Evolutionary conservation across 306 rosid species (phyloP).

Genomic region (Vigna radiata): DNA sequence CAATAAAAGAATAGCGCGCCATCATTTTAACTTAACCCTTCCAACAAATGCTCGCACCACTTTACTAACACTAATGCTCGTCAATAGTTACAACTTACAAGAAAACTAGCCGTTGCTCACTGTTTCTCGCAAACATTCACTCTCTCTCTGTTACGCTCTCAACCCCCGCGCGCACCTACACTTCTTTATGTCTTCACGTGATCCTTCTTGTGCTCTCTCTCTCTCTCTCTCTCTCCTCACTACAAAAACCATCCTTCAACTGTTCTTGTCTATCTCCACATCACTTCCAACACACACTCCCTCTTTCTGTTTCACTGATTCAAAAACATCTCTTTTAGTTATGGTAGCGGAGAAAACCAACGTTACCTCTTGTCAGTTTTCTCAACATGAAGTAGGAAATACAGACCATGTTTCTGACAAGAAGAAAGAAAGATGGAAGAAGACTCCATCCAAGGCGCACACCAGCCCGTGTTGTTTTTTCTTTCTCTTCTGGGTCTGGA

Average conservation of each 20-base stretch:
- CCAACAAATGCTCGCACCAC: background rate
- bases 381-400: constrained; percentile 8
- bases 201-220: constrained; percentile 16
- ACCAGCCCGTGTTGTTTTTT: background rate
- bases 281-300: background rate
- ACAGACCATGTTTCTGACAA: constrained; percentile 33
- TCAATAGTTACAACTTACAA: background rate
- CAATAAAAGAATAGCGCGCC: constrained; percentile 52
- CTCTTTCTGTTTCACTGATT: background rate
- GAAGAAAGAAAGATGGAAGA: constrained; percentile 60
- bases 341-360: background rate
- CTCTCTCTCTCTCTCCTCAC: constrained; percentile 30
- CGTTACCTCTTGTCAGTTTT: no score
- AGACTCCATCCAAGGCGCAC: background rate
- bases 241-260: constrained; percentile 49
- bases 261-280: background rate
- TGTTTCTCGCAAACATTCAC: background rate
- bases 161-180: constrained; percentile 41
- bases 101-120: constrained; percentile 70
- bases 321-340: background rate
- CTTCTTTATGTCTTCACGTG: constrained; percentile 55
- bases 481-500: constrained; percentile 37
- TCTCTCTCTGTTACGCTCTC: constrained; percentile 43
- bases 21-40: constrained; percentile 27
- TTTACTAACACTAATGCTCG: background rate